A percentile compares a stretch with the other conserved stretches of the same genome.
phyloP scores from a whole-genome alignment of 2,329 filamentous ascomycete species.

The Aurifilum marmelostoma region DNA sequence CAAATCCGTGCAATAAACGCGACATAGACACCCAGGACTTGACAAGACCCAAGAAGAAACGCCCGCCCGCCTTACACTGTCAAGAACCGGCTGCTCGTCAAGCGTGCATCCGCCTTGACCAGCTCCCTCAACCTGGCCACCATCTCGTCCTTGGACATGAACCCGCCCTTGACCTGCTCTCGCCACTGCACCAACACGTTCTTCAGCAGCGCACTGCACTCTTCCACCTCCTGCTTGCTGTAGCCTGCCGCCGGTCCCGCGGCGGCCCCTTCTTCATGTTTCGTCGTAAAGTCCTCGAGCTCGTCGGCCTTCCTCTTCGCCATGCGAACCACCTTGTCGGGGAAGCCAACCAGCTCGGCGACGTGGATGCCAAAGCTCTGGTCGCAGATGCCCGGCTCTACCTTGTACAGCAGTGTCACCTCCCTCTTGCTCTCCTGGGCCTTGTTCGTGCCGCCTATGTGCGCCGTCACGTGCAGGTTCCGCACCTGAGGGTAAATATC shows the following conservation, averaged over 20 bases:
- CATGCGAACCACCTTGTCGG: constrained; percentile 97
- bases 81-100: constrained; percentile 67
- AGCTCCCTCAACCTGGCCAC: constrained; percentile 77
- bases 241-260: constrained; percentile 57
- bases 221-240: constrained; percentile 83
- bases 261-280: constrained; percentile 62
- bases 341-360: constrained; percentile 93
- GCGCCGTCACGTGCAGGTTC: constrained; percentile 94
- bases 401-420: constrained; percentile 95
- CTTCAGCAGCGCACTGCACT: constrained; percentile 85
- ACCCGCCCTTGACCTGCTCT: constrained; percentile 64
- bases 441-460: constrained; percentile 65
- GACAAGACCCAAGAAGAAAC: constrained; percentile 43
- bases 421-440: constrained; percentile 65
- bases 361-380: constrained; percentile 99
- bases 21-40: background rate
- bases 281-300: constrained; percentile 89
- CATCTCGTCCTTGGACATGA: constrained; percentile 75
- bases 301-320: constrained; percentile 99
- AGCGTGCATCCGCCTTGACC: constrained; percentile 71
- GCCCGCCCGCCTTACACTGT: constrained; percentile 60
- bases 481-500: constrained; percentile 85
- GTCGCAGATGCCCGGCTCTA: constrained; percentile 92
- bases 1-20: background rate
- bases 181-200: constrained; percentile 85